phyloP scores from a whole-genome alignment of 768 basidiomycete species.

The Sporobolomyces roseus region DNA sequence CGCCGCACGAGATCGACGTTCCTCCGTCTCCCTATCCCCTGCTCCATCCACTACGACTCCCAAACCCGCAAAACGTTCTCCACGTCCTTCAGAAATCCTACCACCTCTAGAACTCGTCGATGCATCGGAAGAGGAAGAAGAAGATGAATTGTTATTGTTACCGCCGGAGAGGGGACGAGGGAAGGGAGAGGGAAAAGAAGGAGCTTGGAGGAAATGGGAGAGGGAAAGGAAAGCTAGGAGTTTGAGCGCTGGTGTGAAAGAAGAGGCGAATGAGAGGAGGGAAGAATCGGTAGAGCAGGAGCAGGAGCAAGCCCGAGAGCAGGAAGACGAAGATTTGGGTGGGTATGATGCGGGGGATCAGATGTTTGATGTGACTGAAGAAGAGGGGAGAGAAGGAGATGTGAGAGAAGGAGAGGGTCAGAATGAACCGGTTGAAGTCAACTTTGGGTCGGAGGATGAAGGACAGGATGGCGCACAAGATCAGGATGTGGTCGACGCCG shows the following conservation, averaged over 20 bases:
- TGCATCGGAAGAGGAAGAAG: neutral
- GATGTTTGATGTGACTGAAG: neutral
- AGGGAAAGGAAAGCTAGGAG: neutral
- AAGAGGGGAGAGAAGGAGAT: neutral
- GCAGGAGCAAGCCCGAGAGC: neutral
- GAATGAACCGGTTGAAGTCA: neutral
- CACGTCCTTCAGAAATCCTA: neutral
- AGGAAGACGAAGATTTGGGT: slow-evolving; percentile 5
- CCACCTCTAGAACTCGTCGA: neutral
- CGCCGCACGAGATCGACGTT: neutral
- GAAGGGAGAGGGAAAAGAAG: slow-evolving; percentile 11
- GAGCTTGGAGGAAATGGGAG: neutral
- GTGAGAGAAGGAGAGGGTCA: neutral
- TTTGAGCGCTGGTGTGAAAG: neutral
- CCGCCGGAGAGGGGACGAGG: neutral
- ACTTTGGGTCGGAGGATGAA: neutral
- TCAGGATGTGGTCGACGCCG: too few relatives aligned
- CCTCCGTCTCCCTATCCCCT: neutral
- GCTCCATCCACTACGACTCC: too few relatives aligned
- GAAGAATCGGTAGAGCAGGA: neutral
- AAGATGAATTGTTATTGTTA: neutral
- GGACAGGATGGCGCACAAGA: neutral
- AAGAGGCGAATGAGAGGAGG: neutral
- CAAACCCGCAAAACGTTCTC: too few relatives aligned
- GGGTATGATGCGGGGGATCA: slow-evolving; percentile 1